Evolutionary conservation across 2,329 filamentous ascomycete species (phyloP), one percentile per base, ranked within the genome.

Genomic region (Trichoderma asperellum): DNA sequence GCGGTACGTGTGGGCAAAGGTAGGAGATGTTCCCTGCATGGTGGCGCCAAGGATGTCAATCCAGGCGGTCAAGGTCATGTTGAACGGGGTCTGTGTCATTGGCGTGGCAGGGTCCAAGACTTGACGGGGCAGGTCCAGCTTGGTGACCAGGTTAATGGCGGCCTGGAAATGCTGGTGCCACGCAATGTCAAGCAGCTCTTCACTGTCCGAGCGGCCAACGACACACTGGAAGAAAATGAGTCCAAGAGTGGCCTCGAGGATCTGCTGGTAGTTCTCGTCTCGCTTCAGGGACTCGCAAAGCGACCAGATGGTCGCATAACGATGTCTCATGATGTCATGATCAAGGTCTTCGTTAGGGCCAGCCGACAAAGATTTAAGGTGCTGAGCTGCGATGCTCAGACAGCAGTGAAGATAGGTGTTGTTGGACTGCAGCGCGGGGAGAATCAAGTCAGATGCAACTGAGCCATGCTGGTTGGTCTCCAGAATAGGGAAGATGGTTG

Each of bases 151-250:
- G 74, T 90, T 94, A 74, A 92, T 91, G 24, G 91, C 95, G 4
- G 94, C 94, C 79, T 96, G 92, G 83, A 98, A 97, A 83, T 99
- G 96, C 79, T 97, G 92, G 82, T 95, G 92, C 96, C 96, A 99
- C 27, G 94, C 90, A 74, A 98, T 97, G 78, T 98, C 94, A 18
- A 93, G 91, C 29, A 97, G 88, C 58, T 87, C 87, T 77, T 97
- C 93, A 75, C 96, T 91, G 43, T 91, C 32, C 18, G 64, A 89
- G 75, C 92, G 89, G 66, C 95, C 95, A 72, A 98, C 95, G 32
- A 93, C 91, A 82, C 92, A 96, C 78, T 97, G 93, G 83, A 97
- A 96, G 83, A 97, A 96, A 78, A 97, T 97, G 88, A 98, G 94
- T 63, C 92, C 94, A 5, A 98, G 86, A 0, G 94, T 94, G 1